Base-by-base conservation (phyloP, 1,284 basidiomycete genomes). In the Sanghuangporus baumii region DNA sequence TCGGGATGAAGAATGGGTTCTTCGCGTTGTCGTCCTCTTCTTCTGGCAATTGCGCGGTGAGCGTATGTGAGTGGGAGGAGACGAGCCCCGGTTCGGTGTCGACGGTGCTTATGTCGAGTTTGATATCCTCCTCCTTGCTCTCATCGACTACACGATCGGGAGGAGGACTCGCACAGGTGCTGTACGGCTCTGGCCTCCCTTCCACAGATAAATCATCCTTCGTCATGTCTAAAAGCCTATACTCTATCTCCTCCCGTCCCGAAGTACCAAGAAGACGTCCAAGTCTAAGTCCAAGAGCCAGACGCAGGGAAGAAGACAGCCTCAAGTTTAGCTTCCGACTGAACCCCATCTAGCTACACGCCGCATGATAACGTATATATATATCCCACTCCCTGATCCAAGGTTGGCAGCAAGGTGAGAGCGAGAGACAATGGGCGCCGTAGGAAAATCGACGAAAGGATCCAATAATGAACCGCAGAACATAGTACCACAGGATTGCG, bases 1-100 rank as follows among this genome's bases (percentile, higher is more conserved):
- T 66, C 37, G 70, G 71, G 31, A 73, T 66, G 63, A 71, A 72
- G 65, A 68, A 69, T 1, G 66, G 63, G 60, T 68, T 68, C 26
- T 31, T 31, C 26, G 26, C 26, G 26, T 31, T 31, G 26, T 31
- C 26, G 5, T 31, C 26, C 26, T 31, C 26, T 31, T 31, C 26
- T 31, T 4, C 26, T 4, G 3, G 26, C 3, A 4, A 31, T 3
- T 31, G 26, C 26, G 26, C 26, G 26, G 26, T 31, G 26, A 31
- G 26, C 26, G 26, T 31, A 5, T 31, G 26, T 4, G n/a, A 18
- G 12, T 36, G 34, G 26, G 55, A 8, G 16, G 26, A 18, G 26
- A 18, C 55, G 20, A 12, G 40, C 18, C 12, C 23, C 34, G 34
- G n/a, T 18, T 55, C 55, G 36, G 34, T 23, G 6, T 26, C 14